These are phyloP conservation scores for Cladosporium sp. DNA, from an alignment of 2,329 filamentous ascomycete genomes.

Conservation along the genomic window DNA sequence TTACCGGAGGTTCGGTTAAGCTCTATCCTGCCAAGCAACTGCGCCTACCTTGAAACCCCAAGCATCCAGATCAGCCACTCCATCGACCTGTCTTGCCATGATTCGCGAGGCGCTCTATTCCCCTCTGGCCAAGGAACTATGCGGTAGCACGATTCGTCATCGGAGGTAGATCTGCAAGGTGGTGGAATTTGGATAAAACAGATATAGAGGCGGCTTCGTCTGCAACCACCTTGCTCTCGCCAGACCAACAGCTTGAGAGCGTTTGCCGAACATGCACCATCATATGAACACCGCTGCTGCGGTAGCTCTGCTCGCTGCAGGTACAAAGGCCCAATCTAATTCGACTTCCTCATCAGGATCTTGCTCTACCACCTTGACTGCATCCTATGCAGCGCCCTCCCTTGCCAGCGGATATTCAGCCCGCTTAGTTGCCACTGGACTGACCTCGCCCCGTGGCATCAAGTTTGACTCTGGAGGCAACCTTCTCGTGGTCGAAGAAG, in stretches of 20 bases:
- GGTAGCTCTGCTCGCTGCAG: not conserved
- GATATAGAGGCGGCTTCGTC: not conserved
- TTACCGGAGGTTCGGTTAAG: constrained; percentile 14
- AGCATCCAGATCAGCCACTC: not conserved
- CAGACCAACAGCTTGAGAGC: not conserved
- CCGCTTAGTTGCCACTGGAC: constrained; percentile 49
- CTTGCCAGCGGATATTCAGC: constrained; percentile 47
- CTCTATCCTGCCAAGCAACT: constrained; percentile 14
- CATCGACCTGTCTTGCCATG: constrained; percentile 1
- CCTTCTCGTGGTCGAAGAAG: constrained; percentile 53
- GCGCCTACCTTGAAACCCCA: not conserved
- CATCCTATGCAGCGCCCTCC: constrained; percentile 43
- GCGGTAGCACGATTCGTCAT: constrained; percentile 11
- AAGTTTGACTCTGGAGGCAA: constrained; percentile 51
- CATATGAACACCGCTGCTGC: not conserved
- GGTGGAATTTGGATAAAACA: constrained; percentile 1
- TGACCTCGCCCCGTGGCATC: constrained; percentile 50
- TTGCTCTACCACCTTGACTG: constrained; percentile 43
- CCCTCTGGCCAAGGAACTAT: constrained; percentile 22
- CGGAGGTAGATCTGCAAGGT: not conserved
- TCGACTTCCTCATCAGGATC: constrained; percentile 16
- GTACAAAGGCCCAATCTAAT: constrained; percentile 4
- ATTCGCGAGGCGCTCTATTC: constrained; percentile 7
- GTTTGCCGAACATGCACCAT: not conserved
- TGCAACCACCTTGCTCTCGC: not conserved